phyloP scores from a whole-genome alignment of 2,329 filamentous ascomycete genomes.

The Drechslerella coelobrocha region DNA sequence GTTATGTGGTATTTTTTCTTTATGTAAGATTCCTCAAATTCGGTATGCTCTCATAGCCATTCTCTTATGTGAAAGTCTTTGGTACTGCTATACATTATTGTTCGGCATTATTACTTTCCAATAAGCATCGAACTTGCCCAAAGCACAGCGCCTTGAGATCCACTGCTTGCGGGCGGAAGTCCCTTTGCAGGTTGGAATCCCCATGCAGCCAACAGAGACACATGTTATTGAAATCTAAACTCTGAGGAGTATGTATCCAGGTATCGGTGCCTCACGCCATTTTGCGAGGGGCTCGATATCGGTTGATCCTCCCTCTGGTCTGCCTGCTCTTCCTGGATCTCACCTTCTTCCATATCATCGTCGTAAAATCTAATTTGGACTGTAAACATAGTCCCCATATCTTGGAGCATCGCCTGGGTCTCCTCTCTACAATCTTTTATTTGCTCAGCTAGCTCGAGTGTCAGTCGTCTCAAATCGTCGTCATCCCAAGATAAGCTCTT shows the following conservation, averaged over 20 bases:
- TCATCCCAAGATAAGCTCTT: conserved; percentile 20
- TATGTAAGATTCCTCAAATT: too few species aligned
- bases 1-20: too few species aligned
- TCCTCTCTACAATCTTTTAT: conserved; percentile 15
- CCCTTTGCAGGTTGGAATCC: background rate
- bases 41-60: too few species aligned
- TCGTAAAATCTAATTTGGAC: conserved; percentile 28
- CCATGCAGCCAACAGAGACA: background rate
- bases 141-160: too few species aligned
- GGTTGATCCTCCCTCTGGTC: background rate
- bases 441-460: conserved; percentile 1
- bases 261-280: background rate
- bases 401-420: conserved; percentile 33
- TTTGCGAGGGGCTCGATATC: background rate
- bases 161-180: too few species aligned
- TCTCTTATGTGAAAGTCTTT: too few species aligned
- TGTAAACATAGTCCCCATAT: conserved; percentile 40
- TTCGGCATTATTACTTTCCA: too few species aligned
- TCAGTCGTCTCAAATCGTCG: conserved; percentile 7
- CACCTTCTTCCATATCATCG: conserved; percentile 1
- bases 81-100: too few species aligned
- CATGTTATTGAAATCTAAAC: background rate
- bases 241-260: background rate
- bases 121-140: too few species aligned
- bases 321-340: background rate